phyloP scores from a whole-genome alignment of 768 basidiomycete genomes.

The Kondoa malvinella region DNA sequence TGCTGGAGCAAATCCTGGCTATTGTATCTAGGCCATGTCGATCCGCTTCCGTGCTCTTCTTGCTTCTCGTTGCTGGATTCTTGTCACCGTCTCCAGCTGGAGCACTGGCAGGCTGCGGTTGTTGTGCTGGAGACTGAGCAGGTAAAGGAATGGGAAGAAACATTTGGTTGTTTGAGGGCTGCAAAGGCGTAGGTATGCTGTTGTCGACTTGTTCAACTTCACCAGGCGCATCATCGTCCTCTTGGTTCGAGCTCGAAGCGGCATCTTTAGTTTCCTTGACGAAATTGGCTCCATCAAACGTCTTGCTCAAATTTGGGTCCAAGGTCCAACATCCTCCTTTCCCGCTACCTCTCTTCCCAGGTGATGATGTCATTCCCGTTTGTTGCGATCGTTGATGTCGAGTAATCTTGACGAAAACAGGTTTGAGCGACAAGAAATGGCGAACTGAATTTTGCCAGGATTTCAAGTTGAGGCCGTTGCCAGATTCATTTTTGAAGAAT shows the following conservation, averaged over 20 bases:
- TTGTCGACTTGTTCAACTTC: neutral
- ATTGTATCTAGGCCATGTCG: neutral
- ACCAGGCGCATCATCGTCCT: neutral
- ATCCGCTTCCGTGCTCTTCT: neutral
- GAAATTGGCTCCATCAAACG: constrained; percentile 3
- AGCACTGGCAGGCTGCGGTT: too few relatives aligned
- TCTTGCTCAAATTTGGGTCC: neutral
- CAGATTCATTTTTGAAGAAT: neutral
- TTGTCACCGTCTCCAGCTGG: too few relatives aligned
- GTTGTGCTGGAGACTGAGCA: too few relatives aligned
- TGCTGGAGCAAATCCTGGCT: neutral
- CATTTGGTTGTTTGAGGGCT: too few relatives aligned
- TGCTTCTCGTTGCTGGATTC: neutral
- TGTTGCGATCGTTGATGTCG: neutral
- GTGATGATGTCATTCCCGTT: neutral
- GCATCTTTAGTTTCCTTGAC: neutral
- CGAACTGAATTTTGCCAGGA: constrained; percentile 5
- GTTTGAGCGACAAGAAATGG: constrained; percentile 1
- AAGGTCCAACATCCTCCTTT: neutral
- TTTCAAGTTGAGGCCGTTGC: neutral
- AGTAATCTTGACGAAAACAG: neutral
- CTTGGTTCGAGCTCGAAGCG: neutral
- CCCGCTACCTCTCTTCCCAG: neutral
- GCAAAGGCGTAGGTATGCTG: too few relatives aligned
- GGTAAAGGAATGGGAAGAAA: too few relatives aligned